Base-by-base conservation (phyloP, 2,329 filamentous ascomycete genomes). In the Mycocentrospora acerina region DNA sequence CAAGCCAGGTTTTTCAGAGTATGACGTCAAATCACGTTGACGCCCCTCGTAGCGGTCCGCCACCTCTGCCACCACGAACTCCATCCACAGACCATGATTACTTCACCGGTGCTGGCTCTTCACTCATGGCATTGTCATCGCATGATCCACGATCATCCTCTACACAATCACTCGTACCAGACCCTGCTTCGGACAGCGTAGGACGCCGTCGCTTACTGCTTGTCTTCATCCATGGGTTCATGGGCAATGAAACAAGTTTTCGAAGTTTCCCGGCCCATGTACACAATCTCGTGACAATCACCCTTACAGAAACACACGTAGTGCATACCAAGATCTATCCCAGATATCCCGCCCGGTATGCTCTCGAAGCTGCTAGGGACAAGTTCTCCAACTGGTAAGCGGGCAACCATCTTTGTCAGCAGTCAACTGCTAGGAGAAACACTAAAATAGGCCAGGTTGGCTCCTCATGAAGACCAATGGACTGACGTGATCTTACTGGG, bases 241-340 rank as follows among this genome's bases (percentile, higher is more conserved):
- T 93, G 76, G 90, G 90, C 35, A 85, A 88, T 43, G 87, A 93
- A 64, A 85, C 86, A 22, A 94, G 87, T 41, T 96, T 96, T 62
- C 80, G 83, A 46, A 88, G 85, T 29, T 95, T 96, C 55, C 90
- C 90, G 1, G 86, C 86, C 7, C 89, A 95, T 69, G 80, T 95
- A 4, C 90, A 96, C 64, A 80, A 82, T 52, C 76, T 87, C 24
- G 73, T 94, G 26, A 81, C 81, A 10, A 73, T 80, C 7, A 74
- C 83, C 1, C 70, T 95, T 10, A 72, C 74, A 15, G 83, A 88
- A 17, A 85, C 83, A 5, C 89, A 94, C 71, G 78, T 85, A 24
- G 82, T 95, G 1, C 88, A 95, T 66, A 87, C 89, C 44, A 95
- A 95, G 64, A 82, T 90, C 40, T 90, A 91, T 59, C 87, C 87